Conservation (phyloP, 768 basidiomycete species). For the Chlorophyllum brunneum region DNA sequence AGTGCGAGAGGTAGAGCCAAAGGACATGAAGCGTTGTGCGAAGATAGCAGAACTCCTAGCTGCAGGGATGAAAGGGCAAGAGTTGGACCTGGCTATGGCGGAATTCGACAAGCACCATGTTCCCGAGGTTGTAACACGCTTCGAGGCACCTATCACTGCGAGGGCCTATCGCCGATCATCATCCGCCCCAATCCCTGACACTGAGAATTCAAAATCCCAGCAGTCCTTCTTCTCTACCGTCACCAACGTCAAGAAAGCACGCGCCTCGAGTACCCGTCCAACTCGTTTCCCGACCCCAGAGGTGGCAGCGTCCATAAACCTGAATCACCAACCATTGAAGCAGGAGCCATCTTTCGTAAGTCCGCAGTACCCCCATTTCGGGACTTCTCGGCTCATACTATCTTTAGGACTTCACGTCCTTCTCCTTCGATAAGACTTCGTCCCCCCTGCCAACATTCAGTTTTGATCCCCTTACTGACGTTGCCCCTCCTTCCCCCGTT, state of each 20-base stretch:
- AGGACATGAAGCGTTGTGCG: constrained; percentile 61
- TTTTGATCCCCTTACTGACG: constrained; percentile 27
- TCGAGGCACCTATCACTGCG: constrained; percentile 77
- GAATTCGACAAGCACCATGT: constrained; percentile 58
- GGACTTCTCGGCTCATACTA: constrained; percentile 1
- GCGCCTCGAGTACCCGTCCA: constrained; percentile 38
- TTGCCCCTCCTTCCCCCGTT: constrained; percentile 18
- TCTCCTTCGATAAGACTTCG: constrained; percentile 40
- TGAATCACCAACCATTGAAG: constrained; percentile 29
- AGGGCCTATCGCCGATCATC: constrained; percentile 65
- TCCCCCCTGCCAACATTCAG: constrained; percentile 27
- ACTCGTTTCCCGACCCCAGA: constrained; percentile 24
- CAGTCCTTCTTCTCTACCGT: constrained; percentile 29
- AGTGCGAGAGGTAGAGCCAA: constrained; percentile 62
- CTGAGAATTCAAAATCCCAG: constrained; percentile 25
- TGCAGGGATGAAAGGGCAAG: constrained; percentile 56
- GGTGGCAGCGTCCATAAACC: constrained; percentile 17
- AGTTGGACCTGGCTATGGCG: constrained; percentile 52
- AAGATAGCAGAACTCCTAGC: constrained; percentile 67
- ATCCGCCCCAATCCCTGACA: constrained; percentile 49
- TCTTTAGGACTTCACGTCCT: constrained; percentile 38
- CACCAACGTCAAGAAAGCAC: constrained; percentile 23
- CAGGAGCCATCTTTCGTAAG: constrained; percentile 50
- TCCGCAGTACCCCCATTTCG: constrained; percentile 15
- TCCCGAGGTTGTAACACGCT: constrained; percentile 67